Evolutionary conservation across 768 basidiomycete species (phyloP).

Genomic region (Cyclocybe cylindracea): DNA sequence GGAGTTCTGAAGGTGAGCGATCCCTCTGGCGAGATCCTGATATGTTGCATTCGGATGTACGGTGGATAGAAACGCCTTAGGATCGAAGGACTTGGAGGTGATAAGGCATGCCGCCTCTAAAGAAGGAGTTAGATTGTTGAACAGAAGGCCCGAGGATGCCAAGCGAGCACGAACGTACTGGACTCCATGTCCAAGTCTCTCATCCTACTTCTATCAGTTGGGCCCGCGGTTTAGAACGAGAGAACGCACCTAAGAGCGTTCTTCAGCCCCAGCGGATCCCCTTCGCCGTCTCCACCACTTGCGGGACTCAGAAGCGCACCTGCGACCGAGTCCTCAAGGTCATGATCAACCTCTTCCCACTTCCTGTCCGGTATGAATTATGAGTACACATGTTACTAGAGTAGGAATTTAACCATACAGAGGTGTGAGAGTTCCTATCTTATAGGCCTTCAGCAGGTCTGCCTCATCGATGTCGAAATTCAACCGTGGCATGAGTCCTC

Average conservation of each 20-base stretch:
- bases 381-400: constrained; percentile 1
- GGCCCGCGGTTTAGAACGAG: neutral
- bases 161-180: constrained; percentile 42
- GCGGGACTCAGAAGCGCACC: constrained; percentile 61
- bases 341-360: constrained; percentile 92
- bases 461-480: constrained; percentile 80
- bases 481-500: constrained; percentile 51
- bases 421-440: constrained; percentile 75
- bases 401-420: constrained; percentile 44
- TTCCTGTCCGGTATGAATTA: constrained; percentile 43
- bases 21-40: constrained; percentile 83
- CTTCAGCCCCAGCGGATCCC: constrained; percentile 82
- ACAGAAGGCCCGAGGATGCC: neutral
- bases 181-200: constrained; percentile 76
- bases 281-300: constrained; percentile 57
- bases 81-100: constrained; percentile 93
- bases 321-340: constrained; percentile 74
- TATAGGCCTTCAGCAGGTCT: constrained; percentile 84
- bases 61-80: constrained; percentile 87
- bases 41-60: constrained; percentile 96
- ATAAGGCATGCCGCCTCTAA: constrained; percentile 81
- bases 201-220: constrained; percentile 39
- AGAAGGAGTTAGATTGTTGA: neutral
- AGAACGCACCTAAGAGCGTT: constrained; percentile 54
- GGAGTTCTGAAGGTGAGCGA: constrained; percentile 69